Evolutionary conservation across 805 yeast species (phyloP).

Genomic region (Alloascoidea hylecoeti): DNA sequence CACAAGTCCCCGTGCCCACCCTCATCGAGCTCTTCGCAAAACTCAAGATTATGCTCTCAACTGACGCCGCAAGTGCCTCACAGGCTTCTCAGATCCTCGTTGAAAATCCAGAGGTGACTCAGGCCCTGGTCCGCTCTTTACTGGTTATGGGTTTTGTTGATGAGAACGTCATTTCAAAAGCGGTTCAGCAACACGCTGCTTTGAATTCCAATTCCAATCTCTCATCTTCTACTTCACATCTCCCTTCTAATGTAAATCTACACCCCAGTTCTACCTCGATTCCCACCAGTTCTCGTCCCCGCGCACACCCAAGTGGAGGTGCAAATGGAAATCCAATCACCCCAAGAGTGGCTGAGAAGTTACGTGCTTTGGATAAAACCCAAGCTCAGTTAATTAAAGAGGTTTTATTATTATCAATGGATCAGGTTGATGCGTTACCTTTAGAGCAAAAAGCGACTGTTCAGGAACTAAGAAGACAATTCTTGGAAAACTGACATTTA

Average conservation of each 20-base stretch:
- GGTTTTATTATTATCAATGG: background rate
- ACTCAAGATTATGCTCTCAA: background rate
- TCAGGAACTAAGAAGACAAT: background rate
- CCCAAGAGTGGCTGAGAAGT: background rate
- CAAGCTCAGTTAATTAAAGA: background rate
- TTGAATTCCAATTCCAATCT: background rate
- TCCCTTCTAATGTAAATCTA: background rate
- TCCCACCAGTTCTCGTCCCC: too few species aligned
- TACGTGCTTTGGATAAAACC: background rate
- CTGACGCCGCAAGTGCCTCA: background rate
- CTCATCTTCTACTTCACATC: background rate
- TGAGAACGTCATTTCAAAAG: background rate
- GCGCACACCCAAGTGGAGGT: too few species aligned
- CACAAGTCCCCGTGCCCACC: background rate
- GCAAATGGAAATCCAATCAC: background rate
- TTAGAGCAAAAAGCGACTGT: constrained; percentile 1
- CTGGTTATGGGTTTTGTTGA: background rate
- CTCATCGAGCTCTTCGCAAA: background rate
- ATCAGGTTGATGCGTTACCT: background rate
- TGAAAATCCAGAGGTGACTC: background rate
- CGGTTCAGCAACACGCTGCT: background rate
- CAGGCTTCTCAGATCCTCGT: background rate
- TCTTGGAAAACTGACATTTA: too few species aligned
- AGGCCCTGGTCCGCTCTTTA: background rate
- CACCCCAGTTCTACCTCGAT: background rate